A percentile compares a stretch with the other conserved stretches of the same genome.
Conservation (phyloP, 345 rosid genomes). For the Gossypium turneri region DNA sequence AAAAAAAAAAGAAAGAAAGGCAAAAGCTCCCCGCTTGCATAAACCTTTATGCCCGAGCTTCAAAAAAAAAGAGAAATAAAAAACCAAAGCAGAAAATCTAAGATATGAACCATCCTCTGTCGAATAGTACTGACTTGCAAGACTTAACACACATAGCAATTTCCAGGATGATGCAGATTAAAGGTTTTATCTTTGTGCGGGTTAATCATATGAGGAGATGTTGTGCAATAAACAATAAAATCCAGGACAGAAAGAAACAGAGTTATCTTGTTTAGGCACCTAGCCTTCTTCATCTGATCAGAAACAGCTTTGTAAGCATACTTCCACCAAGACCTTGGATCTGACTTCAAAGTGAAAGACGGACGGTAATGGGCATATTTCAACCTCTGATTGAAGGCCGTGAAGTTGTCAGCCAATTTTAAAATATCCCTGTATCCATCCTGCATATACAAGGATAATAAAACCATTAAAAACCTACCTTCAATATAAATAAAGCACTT, state of each 20-base stretch:
- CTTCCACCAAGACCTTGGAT: constrained; percentile 91
- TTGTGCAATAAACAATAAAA: not conserved
- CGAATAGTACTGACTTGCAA: not conserved
- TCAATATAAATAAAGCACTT: constrained; percentile 12
- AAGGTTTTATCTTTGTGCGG: not conserved
- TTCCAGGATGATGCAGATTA: not conserved
- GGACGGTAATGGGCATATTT: constrained; percentile 92
- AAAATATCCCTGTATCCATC: constrained; percentile 78
- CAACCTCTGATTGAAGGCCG: constrained; percentile 79
- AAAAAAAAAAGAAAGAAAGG: not conserved
- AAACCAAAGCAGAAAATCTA: not conserved
- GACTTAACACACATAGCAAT: not conserved
- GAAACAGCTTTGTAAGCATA: constrained; percentile 81
- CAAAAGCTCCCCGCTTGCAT: not conserved
- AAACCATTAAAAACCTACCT: constrained; percentile 20
- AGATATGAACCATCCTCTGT: not conserved
- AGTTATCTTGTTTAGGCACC: constrained; percentile 38
- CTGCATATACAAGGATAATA: constrained; percentile 42
- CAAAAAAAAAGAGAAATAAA: not conserved
- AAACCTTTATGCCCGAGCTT: not conserved
- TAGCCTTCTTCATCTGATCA: constrained; percentile 73
- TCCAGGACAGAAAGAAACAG: not conserved
- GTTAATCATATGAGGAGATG: not conserved
- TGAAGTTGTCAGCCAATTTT: constrained; percentile 89
- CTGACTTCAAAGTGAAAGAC: constrained; percentile 52